Evolutionary conservation across 2,329 filamentous ascomycete genomes (phyloP), one percentile per base, ranked within the genome.

Genomic region (Hymenoscyphus salicellus): DNA sequence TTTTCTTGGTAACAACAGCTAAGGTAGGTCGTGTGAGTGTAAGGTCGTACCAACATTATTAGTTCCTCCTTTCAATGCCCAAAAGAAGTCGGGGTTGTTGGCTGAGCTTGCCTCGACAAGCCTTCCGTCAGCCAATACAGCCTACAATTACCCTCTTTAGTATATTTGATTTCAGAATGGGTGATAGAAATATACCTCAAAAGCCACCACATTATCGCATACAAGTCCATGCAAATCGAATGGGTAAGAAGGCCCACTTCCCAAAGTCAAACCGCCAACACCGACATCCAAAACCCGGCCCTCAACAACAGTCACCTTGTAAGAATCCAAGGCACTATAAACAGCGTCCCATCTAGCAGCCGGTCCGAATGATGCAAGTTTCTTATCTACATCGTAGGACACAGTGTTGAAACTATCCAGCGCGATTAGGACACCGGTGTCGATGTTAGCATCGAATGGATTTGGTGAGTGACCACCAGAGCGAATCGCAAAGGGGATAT

Each of bases 401-500:
- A 77, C 61, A 0, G 64, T 62, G 26, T 77, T 77, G 6, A 79
- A 66, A 6, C 67, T 67, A 32, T 71, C 72, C 26, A 79, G 58
- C 43, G 74, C 72, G 57, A 79, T 72, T 17, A 73, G 61, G 49
- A 75, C 61, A 1, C 74, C 74, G 0, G 69, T 75, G 6, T 74
- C 65, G 58, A 73, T 76, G 58, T 71, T 79, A 0, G 78, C 75
- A 4, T 74, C 69, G 6, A 74, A 73, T 0, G 74, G 70, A 67
- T 77, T 76, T 2, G 76, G 73, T 17, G 75, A 74, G 70, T 81
- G 79, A 1, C 79, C 79, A 20, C 78, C 78, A 63, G 77, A 76
- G 36, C 77, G 76, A 33, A 77, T 73, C 2, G 79, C 77, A 68
- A 81, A 81, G 93, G 76, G 38, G 3, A 60, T 16, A 7, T 60